Base-by-base conservation (phyloP, 495 filamentous ascomycete species). In the Bathelium albidoporum region DNA sequence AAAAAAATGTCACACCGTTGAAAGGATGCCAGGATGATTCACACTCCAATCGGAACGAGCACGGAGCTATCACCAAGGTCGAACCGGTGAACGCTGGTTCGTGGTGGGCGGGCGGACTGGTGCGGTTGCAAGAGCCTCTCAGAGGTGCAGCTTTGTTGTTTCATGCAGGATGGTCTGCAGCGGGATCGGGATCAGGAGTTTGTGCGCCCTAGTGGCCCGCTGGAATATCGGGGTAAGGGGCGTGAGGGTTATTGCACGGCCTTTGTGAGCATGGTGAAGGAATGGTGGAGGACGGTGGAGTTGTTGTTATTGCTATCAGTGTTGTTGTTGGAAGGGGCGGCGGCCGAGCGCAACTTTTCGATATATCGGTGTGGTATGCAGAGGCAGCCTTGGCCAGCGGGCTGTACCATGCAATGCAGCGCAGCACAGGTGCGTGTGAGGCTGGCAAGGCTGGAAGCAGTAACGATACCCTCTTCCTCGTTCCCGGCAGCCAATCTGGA, bases 1-100 rank as follows among this genome's bases (percentile, higher is more conserved):
- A 69, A 67, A 71, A 73, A 39, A 14, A n/a, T n/a, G 34, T 39
- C 49, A 64, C 24, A 28, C 9, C 24, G 22, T n/a, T 24, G 11
- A 49, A 20, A 49, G 44, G 14, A 20, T 49, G 44, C 44, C 20
- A 20, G 49, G 49, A 55, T 29, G 10, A 20, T 55, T 26, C 49
- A 20, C 24, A 55, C 49, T 24, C 49, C 49, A 55, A 55, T 55
- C 49, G 49, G 49, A 55, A 20, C 29, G 11, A 24, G 29, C 22
- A 29, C 49, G 49, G 49, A 55, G 44, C 9, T 49, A 5, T 49
- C 14, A 49, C 44, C 20, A 49, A 20, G 29, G 49, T 9, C 49
- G 49, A 9, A 55, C 22, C 24, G 49, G 49, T 49, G 11, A 49
- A n/a, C 43, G 9, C 22, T 55, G 24, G 49, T 55, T 55, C 49